Conservation (phyloP, 441 rosid genomes). For the Adansonia gregorii region DNA sequence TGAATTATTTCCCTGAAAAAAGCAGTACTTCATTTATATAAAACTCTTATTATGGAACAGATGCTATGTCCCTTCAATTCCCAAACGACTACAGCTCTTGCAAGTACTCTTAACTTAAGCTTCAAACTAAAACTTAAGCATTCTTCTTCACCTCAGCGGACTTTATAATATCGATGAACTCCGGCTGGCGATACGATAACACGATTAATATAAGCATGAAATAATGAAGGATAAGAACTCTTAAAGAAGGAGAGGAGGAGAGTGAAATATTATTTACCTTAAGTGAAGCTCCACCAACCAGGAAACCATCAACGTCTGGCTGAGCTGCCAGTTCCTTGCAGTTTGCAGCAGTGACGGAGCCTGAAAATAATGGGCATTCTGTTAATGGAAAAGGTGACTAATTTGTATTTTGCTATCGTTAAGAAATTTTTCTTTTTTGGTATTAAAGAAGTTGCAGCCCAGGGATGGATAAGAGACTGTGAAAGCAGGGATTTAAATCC, state of each 20-base stretch:
- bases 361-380: conserved; percentile 34
- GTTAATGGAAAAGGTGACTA: not conserved
- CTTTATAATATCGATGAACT: conserved; percentile 49
- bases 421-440: not conserved
- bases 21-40: not conserved
- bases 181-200: conserved; percentile 40
- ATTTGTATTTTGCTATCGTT: not conserved
- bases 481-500: not conserved
- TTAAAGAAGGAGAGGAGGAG: not conserved
- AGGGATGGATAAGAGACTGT: not conserved
- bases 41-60: conserved; percentile 1
- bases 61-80: conserved; percentile 18
- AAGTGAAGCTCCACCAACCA: conserved; percentile 79
- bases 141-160: conserved; percentile 42
- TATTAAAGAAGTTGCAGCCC: not conserved
- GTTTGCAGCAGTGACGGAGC: conserved; percentile 69
- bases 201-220: not conserved
- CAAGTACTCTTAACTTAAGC: not conserved
- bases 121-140: conserved; percentile 20
- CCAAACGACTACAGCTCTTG: conserved; percentile 14
- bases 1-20: not conserved
- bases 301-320: conserved; percentile 72
- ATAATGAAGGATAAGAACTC: not conserved
- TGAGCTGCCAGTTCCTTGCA: conserved; percentile 66
- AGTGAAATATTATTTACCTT: conserved; percentile 39